Base-by-base conservation (phyloP, 352 stramenopile species). In the Phytophthora syringae region DNA sequence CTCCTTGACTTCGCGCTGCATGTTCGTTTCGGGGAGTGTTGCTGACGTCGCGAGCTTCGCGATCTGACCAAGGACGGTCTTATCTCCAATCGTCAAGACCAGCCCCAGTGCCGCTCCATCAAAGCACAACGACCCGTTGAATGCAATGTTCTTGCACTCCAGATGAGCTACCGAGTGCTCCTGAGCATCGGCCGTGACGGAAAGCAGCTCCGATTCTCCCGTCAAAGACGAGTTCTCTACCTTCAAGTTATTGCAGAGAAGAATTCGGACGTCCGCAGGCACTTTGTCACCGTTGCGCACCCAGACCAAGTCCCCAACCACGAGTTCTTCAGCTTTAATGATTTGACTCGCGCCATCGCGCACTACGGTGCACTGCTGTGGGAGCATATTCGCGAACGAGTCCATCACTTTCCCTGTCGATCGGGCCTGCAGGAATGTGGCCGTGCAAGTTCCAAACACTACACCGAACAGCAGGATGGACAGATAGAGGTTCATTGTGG, bases 31-130 rank as follows among this genome's bases (percentile, higher is more conserved):
- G 13, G 64, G 54, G 16, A 37, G 30, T 16, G 53, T 60, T 0
- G 70, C 75, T 13, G 70, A 77, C 36, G 56, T 79, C 37, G 76
- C 67, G n/a, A 84, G 72, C 57, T 64, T 65, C 21, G 75, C 80
- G n/a, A 84, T 82, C 28, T 70, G 72, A 3, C 77, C 80, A 20
- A 89, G 77, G 18, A 89, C 76, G 7, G 80, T 89, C 32, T 80
- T 72, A 52, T 80, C 73, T n/a, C 77, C 80, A n/a, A 84, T 76
- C 7, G 53, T 71, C 0, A 84, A 48, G 25, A 87, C 80, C 11
- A 86, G 42, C 5, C 75, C 77, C 21, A 82, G 50, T 5, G 75
- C 73, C 25, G 69, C 72, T 2, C 77, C 77, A 25, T 87, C 72
- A 22, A 75, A 80, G 55, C 74, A 83, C 2, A 89, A 36, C 2